These are phyloP conservation scores for Endotrypanum monterogeii DNA, from an alignment of 208 protist species.

Conservation along the genomic window DNA sequence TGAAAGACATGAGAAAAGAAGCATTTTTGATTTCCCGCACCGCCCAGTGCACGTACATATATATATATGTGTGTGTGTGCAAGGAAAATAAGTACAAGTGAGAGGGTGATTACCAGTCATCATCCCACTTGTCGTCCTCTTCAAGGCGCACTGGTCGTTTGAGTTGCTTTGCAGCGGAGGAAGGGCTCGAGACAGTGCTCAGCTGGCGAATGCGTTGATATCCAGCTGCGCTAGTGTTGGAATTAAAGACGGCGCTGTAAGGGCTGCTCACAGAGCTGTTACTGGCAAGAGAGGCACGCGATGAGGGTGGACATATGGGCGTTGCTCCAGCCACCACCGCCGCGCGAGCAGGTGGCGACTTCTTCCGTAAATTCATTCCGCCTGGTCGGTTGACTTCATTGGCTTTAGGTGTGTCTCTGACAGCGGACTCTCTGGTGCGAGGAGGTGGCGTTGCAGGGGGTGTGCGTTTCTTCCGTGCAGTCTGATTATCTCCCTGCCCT, in stretches of 20 bases:
- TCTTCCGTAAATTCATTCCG: constrained; percentile 36
- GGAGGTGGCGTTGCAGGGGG: constrained; percentile 13
- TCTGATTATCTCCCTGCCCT: neutral
- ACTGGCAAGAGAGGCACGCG: neutral
- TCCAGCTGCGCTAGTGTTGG: neutral
- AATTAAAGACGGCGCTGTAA: neutral
- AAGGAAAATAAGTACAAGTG: neutral
- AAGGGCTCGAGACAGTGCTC: constrained; percentile 7
- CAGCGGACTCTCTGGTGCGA: neutral
- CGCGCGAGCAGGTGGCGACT: constrained; percentile 24
- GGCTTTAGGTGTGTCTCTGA: neutral
- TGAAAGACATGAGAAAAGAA: neutral
- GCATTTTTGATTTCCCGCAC: too few relatives aligned
- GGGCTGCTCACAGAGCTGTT: neutral
- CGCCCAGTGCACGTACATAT: neutral
- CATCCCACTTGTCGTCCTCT: constrained; percentile 62
- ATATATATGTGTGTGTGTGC: neutral
- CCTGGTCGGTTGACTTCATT: constrained; percentile 5
- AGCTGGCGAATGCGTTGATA: neutral
- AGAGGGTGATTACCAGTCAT: constrained; percentile 43
- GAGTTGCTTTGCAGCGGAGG: neutral
- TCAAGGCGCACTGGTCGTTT: constrained; percentile 31
- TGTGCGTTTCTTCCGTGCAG: constrained; percentile 7
- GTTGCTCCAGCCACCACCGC: neutral
- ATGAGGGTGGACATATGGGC: neutral